Base-by-base conservation (phyloP, 768 basidiomycete species). In the Boletus subparvulus region DNA sequence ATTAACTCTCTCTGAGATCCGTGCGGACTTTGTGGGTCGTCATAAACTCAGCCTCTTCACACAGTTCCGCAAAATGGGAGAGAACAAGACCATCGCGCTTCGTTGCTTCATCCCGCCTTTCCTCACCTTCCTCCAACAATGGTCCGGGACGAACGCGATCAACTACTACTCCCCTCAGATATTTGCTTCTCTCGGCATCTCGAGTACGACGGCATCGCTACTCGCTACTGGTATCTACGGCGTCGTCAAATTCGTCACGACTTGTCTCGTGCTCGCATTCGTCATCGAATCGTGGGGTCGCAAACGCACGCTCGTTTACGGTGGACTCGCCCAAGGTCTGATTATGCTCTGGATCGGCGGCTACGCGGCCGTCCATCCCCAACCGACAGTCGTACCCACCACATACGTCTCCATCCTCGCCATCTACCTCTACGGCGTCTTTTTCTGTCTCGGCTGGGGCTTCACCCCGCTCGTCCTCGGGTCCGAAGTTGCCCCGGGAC, bases 181-280 rank as follows among this genome's bases (percentile, higher is more conserved):
- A 47, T 78, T 77, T 41, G 61, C 67, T 3, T 51, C 61, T 3
- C 68, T 77, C 16, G 77, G 76, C 0, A 51, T 78, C n/a, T 66
- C 68, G 1, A 60, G 64, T 35, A 70, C 68, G 26, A 65, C 63
- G 0, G 55, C 71, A 0, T 61, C 73, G n/a, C 66, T 78, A 2
- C 60, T 77, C 35, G 75, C 76, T 3, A 78, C 77, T 0, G 76
- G 76, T 11, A 61, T 78, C 26, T 77, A 77, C 44, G 77, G 76
- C 17, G 66, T 76, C 44, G 73, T 77, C 58, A 78, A 78, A 45
- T 73, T 74, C 39, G 59, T 68, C 45, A 47, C 61, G 17, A 70
- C 73, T 3, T 62, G 56, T 37, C 17, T 74, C 49, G 69, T 66
- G 26, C 69, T 77, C n/a, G 63, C 66, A 2, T 67, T 77, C 48